phyloP scores from a whole-genome alignment of 139 green algal genomes.

The Medakamo hakoo region DNA sequence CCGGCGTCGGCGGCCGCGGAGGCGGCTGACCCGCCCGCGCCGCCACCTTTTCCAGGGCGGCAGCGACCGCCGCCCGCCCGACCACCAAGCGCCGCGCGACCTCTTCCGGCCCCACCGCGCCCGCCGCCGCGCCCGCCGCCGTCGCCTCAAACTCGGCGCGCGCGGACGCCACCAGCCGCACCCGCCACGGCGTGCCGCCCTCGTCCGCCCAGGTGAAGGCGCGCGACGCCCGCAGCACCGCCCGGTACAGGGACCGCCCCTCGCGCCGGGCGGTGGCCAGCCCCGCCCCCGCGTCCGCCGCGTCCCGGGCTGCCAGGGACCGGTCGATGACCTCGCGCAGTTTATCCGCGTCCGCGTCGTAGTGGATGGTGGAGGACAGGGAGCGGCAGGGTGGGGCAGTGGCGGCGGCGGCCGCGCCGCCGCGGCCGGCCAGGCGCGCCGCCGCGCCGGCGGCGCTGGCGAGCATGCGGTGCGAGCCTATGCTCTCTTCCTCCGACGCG shows the following conservation, averaged over 20 bases:
- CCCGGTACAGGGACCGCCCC: neutral
- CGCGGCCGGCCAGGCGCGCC: no score
- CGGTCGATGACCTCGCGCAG: neutral
- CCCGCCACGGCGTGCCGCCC: neutral
- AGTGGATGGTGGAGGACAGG: neutral
- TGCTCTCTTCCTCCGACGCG: no score
- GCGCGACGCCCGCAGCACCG: neutral
- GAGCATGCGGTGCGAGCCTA: neutral
- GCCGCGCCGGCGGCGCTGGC: no score
- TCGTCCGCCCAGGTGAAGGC: neutral
- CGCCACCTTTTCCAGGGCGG: neutral
- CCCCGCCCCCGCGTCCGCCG: no score
- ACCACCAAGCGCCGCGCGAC: neutral
- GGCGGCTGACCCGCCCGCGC: no score
- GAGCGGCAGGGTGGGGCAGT: neutral
- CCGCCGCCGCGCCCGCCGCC: no score
- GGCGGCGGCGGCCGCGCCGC: no score
- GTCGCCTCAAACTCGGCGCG: neutral
- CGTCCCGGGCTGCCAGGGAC: neutral
- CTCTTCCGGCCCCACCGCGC: no score
- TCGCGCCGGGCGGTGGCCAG: neutral
- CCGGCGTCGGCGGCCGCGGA: no score
- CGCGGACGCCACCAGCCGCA: neutral
- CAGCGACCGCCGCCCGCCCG: neutral
- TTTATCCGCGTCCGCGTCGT: neutral